These are phyloP conservation scores for Arabidopsis suecica DNA, from an alignment of 345 rosid genomes.

Conservation along the genomic window DNA sequence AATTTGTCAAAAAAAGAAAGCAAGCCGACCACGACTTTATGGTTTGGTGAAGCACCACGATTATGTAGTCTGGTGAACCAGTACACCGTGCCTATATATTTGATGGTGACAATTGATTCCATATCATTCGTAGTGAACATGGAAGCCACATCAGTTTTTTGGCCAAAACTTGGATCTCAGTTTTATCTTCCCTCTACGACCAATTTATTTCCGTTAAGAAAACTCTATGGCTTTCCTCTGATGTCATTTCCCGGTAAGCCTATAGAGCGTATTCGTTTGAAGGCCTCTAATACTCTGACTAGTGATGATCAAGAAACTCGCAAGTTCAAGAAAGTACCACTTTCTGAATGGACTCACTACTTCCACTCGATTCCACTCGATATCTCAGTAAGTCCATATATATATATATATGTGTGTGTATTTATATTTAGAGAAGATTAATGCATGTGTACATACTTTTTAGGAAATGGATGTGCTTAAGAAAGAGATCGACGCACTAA, in stretches of 20 bases:
- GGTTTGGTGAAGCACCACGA: too few species aligned
- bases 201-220: neutral
- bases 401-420: neutral
- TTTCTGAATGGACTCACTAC: conserved; percentile 11
- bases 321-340: neutral
- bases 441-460: neutral
- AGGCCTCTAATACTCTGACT: neutral
- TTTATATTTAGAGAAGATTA: neutral
- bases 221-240: neutral
- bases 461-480: conserved; percentile 24
- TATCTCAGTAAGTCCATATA: neutral
- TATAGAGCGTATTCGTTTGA: neutral
- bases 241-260: neutral
- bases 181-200: neutral
- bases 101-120: neutral
- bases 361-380: neutral
- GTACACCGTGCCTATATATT: too few species aligned
- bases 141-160: neutral
- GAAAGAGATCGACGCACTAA: conserved; percentile 6
- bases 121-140: neutral
- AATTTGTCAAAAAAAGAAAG: too few species aligned
- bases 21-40: too few species aligned
- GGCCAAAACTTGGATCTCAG: conserved; percentile 6
- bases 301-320: neutral
- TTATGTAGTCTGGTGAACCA: too few species aligned